Evolutionary conservation across 495 filamentous ascomycete species (phyloP).

Genomic region (Xylaria scruposa): DNA sequence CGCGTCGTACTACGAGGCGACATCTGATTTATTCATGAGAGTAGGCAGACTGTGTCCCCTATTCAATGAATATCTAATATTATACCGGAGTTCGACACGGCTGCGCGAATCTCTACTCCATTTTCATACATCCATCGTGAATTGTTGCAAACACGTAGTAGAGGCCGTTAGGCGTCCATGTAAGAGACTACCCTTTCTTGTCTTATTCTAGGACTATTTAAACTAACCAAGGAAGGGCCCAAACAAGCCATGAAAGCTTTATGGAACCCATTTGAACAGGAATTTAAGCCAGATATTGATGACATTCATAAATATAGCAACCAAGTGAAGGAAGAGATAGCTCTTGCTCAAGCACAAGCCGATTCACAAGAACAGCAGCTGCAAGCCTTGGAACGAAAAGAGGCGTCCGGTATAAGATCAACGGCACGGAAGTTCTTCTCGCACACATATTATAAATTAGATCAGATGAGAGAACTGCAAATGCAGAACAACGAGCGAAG

Average conservation of each 20-base stretch:
- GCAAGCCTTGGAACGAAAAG: constrained; percentile 31
- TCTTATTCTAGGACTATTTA: too few species aligned
- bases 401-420: neutral
- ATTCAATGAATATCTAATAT: neutral
- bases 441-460: neutral
- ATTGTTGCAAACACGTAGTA: constrained; percentile 14
- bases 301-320: constrained; percentile 6
- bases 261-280: neutral
- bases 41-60: neutral
- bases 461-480: neutral
- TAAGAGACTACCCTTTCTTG: neutral
- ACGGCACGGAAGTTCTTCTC: neutral
- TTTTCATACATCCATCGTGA: constrained; percentile 13
- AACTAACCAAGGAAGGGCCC: neutral
- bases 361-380: constrained; percentile 32
- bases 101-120: neutral
- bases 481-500: neutral
- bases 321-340: constrained; percentile 30
- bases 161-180: neutral
- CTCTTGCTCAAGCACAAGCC: constrained; percentile 32
- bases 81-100: neutral
- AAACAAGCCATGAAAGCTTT: neutral
- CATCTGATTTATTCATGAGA: neutral
- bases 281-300: neutral
- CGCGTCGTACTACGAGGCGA: constrained; percentile 2